phyloP scores from a whole-genome alignment of 352 stramenopile genomes.

The Globisporangium abappressorium region DNA sequence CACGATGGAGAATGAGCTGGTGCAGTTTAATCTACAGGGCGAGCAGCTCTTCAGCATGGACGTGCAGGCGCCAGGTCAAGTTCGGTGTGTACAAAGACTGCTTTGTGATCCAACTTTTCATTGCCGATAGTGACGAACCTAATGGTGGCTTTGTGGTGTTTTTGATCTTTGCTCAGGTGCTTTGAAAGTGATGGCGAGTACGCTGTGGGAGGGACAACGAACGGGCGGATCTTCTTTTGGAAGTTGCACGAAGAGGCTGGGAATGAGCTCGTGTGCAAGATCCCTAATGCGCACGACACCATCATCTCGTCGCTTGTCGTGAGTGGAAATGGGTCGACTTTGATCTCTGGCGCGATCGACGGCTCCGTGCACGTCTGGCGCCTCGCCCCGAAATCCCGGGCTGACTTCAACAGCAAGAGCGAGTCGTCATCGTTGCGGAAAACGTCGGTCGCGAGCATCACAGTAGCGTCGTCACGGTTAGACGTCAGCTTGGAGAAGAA shows the following conservation, averaged over 20 bases:
- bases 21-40: constrained; percentile 52
- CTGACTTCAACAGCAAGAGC: constrained; percentile 2
- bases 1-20: constrained; percentile 65
- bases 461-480: background rate
- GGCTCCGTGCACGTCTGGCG: constrained; percentile 65
- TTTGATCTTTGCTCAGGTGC: constrained; percentile 23
- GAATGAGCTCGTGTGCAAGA: constrained; percentile 55
- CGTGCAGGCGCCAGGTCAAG: constrained; percentile 45
- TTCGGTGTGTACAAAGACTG: constrained; percentile 28
- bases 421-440: constrained; percentile 7
- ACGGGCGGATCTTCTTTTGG: constrained; percentile 67
- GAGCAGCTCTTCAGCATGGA: constrained; percentile 50
- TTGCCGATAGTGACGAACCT: background rate
- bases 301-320: constrained; percentile 64
- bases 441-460: constrained; percentile 1
- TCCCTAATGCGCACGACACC: constrained; percentile 54
- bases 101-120: background rate
- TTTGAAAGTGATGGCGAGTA: constrained; percentile 76
- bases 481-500: background rate
- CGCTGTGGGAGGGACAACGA: constrained; percentile 61
- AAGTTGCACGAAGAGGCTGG: constrained; percentile 42
- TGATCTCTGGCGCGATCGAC: constrained; percentile 61
- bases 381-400: constrained; percentile 16
- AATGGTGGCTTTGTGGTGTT: background rate
- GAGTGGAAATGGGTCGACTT: constrained; percentile 41